These are phyloP conservation scores for Choricystis sp. DNA, from an alignment of 139 green algal genomes.

Conservation along the genomic window DNA sequence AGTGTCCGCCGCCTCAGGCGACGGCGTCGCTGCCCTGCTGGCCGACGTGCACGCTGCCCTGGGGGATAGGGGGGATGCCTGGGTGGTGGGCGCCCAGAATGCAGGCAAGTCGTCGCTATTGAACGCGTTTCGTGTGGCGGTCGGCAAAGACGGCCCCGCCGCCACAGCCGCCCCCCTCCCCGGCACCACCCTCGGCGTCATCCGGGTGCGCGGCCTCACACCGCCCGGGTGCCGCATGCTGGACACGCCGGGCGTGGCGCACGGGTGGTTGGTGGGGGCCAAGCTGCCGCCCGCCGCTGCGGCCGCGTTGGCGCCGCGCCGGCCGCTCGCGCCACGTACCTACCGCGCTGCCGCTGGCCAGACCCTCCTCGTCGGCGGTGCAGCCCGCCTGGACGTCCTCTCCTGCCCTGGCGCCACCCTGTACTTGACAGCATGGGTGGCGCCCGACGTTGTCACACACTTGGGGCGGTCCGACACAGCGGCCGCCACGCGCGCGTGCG, in stretches of 20 bases:
- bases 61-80: constrained; percentile 66
- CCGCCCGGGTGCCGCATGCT: constrained; percentile 47
- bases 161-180: constrained; percentile 73
- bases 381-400: constrained; percentile 84
- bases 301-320: constrained; percentile 37
- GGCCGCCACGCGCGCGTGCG: constrained; percentile 23
- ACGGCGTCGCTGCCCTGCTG: constrained; percentile 34
- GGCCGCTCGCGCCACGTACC: constrained; percentile 62
- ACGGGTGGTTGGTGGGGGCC: constrained; percentile 66
- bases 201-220: constrained; percentile 64
- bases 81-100: constrained; percentile 77
- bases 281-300: neutral
- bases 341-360: constrained; percentile 56
- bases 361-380: constrained; percentile 62
- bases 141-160: constrained; percentile 17
- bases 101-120: constrained; percentile 93
- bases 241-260: constrained; percentile 91
- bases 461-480: constrained; percentile 62
- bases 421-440: constrained; percentile 84
- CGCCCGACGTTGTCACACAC: constrained; percentile 55
- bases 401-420: constrained; percentile 42
- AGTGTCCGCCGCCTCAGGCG: constrained; percentile 26
- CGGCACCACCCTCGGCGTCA: constrained; percentile 83
- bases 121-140: constrained; percentile 58
- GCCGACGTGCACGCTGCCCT: constrained; percentile 26